Base-by-base conservation (phyloP, 2,329 filamentous ascomycete species). In the Alternaria sp. region DNA sequence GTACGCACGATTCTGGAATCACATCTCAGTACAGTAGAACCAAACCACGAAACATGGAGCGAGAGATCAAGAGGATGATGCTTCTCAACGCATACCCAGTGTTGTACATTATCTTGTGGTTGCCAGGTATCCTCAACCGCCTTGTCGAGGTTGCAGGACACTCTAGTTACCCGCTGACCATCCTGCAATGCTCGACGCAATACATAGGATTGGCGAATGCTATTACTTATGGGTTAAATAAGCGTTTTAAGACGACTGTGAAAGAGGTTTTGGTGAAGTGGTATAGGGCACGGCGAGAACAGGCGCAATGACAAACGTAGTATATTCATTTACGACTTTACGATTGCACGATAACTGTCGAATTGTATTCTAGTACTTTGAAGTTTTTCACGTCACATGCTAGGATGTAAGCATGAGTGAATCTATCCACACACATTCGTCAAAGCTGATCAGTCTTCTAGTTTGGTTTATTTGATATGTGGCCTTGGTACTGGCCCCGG, bases 31-130 rank as follows among this genome's bases (percentile, higher is more conserved):
- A 11, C n/a, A 42, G 9, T 6, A n/a, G 8, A 5, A 13, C 14
- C 21, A 24, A 7, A 9, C 17, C 44, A 8, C 42, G 51, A 13
- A 53, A 48, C n/a, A n/a, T 66, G 13, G 65, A 67, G 41, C 56
- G 63, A 9, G 68, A 72, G 31, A 62, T 72, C 28, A 65, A 62
- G 54, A 62, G 56, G 21, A 76, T 75, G 70, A 51, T 75, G 17
- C 58, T 75, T 0, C 58, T 77, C 4, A 77, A 76, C 48, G 71
- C 72, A 7, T 77, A 77, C 40, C 74, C 75, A 1, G 62, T 75
- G 13, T 58, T 71, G 2, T 77, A 77, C 54, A 65, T 77, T 31
- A 60, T 75, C 2, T 65, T 77, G 2, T 76, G 74, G 73, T 58
- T 72, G 5, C 74, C 74, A 0, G 74, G 73, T 8, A 76, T 76